Evolutionary conservation across 306 rosid genomes (phyloP).

Genomic region (Luffa aegyptiaca): DNA sequence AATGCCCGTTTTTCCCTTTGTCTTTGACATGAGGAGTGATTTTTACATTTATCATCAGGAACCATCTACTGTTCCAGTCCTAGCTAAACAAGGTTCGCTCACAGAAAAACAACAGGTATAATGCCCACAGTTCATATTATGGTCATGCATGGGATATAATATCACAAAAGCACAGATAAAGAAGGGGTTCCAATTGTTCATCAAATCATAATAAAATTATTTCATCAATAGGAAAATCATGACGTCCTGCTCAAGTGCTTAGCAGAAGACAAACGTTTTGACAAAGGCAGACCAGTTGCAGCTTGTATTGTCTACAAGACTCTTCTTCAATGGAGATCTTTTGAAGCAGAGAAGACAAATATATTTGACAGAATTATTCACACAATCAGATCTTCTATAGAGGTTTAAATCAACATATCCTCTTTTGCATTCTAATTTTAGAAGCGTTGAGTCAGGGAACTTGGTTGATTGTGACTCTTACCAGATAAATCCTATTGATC

Average conservation of each 20-base stretch:
- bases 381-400: constrained; percentile 45
- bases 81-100: constrained; percentile 65
- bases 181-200: not conserved
- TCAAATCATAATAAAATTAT: constrained; percentile 10
- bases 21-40: constrained; percentile 10
- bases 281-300: constrained; percentile 61
- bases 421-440: not conserved
- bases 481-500: not conserved
- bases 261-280: constrained; percentile 52
- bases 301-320: constrained; percentile 66
- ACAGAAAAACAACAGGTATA: constrained; percentile 82
- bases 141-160: constrained; percentile 1
- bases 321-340: constrained; percentile 86
- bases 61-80: constrained; percentile 30
- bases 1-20: not conserved
- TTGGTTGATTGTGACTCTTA: not conserved
- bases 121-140: constrained; percentile 4
- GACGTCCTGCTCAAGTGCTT: constrained; percentile 78
- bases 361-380: constrained; percentile 73
- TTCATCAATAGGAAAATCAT: constrained; percentile 56
- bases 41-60: constrained; percentile 34
- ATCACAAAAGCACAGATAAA: not conserved
- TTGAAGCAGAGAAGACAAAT: constrained; percentile 74
- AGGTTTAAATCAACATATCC: constrained; percentile 28
- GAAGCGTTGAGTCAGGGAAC: not conserved